Evolutionary conservation across 192 early-diverging fungal species (phyloP).

Genomic region (Entomortierella chlamydospora): DNA sequence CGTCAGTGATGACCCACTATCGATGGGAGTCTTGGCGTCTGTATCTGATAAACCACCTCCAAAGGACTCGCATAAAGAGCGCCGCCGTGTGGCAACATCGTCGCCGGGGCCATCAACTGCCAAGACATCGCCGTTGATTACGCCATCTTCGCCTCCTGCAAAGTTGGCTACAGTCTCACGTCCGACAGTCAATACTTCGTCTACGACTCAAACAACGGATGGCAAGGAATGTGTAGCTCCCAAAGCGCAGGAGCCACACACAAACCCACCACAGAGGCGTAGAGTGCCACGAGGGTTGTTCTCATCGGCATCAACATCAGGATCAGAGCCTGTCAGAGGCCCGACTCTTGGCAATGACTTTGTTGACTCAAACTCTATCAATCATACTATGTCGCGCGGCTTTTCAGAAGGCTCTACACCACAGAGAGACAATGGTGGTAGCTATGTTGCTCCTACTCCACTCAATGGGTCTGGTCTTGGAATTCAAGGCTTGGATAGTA

Average conservation of each 20-base stretch:
- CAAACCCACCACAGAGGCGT: neutral
- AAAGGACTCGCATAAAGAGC: neutral
- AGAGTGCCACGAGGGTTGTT: constrained; percentile 41
- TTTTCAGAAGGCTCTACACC: neutral
- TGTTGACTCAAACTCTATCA: neutral
- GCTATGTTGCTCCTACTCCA: neutral
- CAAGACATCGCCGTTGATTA: constrained; percentile 11
- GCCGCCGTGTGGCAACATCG: neutral
- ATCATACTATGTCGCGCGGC: neutral
- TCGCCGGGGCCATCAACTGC: constrained; percentile 2
- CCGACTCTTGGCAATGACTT: neutral
- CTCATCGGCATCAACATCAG: constrained; percentile 1
- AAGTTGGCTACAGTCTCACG: neutral
- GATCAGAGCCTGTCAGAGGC: neutral
- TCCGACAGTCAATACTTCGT: neutral
- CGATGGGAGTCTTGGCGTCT: constrained; percentile 10
- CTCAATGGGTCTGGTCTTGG: neutral
- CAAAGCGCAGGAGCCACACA: neutral
- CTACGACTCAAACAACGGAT: too few species aligned
- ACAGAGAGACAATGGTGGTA: neutral
- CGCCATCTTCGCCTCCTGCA: neutral
- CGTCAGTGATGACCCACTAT: constrained; percentile 27
- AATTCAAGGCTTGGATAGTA: neutral
- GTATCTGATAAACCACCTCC: neutral
- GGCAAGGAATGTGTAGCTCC: neutral